A percentile compares a stretch with the other conserved stretches of the same genome.
These are phyloP conservation scores for Lactarius tabidus DNA, from an alignment of 768 basidiomycete species.

Conservation along the genomic window DNA sequence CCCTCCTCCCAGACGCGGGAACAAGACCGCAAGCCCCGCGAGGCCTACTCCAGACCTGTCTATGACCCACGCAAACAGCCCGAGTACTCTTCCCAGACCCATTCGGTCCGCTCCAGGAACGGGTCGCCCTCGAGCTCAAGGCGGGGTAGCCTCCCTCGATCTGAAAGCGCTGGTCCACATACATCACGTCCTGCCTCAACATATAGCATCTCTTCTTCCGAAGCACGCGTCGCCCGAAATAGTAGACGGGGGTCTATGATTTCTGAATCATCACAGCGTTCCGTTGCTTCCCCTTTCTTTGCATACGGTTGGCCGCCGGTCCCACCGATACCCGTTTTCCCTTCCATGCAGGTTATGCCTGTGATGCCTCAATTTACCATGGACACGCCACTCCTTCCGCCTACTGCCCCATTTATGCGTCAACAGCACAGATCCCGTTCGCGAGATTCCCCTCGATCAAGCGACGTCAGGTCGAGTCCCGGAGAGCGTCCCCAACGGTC, in stretches of 20 bases:
- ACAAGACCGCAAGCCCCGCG: slow-evolving; percentile 17
- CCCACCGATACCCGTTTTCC: slow-evolving; percentile 17
- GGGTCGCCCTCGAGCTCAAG: slow-evolving; percentile 19
- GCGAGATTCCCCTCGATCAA: slow-evolving; percentile 12
- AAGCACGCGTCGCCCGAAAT: slow-evolving; percentile 15
- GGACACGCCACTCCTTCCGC: slow-evolving; percentile 28
- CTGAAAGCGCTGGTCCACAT: slow-evolving; percentile 14
- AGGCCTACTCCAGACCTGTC: slow-evolving; percentile 21
- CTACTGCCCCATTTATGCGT: slow-evolving; percentile 27
- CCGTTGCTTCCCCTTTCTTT: slow-evolving; percentile 2
- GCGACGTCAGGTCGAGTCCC: slow-evolving; percentile 12
- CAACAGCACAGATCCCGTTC: slow-evolving; percentile 22
- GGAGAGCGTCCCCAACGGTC: slow-evolving; percentile 15
- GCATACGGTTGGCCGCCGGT: slow-evolving; percentile 19
- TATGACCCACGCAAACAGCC: slow-evolving; percentile 24
- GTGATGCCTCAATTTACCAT: slow-evolving; percentile 22
- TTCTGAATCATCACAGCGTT: slow-evolving; percentile 21
- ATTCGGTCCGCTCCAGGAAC: background rate
- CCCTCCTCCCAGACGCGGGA: slow-evolving; percentile 16
- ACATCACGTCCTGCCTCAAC: slow-evolving; percentile 15
- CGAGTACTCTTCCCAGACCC: background rate
- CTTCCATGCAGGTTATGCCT: slow-evolving; percentile 20
- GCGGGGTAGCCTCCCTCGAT: slow-evolving; percentile 9
- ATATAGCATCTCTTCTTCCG: slow-evolving; percentile 17
- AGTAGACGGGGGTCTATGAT: slow-evolving; percentile 18